Base-by-base conservation (phyloP, 306 rosid genomes). In the Pterocarpus santalinus region DNA sequence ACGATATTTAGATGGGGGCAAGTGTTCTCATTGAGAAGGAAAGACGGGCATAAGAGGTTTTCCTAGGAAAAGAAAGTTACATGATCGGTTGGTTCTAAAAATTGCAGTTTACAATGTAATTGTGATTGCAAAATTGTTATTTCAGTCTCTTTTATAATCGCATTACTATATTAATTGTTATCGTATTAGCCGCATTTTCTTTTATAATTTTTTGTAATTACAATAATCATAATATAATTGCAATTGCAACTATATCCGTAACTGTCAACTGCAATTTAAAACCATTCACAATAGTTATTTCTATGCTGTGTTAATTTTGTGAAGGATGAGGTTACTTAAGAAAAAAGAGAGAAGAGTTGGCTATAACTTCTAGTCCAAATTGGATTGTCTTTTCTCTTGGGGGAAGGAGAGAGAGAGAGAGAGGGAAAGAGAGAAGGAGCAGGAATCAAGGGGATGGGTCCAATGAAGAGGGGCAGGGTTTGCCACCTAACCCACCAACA, bases 401-500 rank as follows among this genome's bases (percentile, higher is more conserved):
- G 60, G 0, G 28, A 28, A 30, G 71, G 83, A 52, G 15, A 7
- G 85, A 60, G 62, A 32, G 4, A 11, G 15, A 7, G 85, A 60
- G 55, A 32, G 22, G 66, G 61, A 72, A 62, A 66, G 84, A 49
- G 85, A 73, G 87, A 81, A 76, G 72, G 86, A 82, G 86, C 80
- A 87, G 97, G 96, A 95, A 93, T 93, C 96, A 85, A 69, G 68
- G 86, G 92, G 87, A 92, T 88, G 97, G 98, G 99, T 87, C 99
- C 98, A 89, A 85, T 77, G 88, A 73, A 81, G 89, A 88, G 92
- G 92, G 97, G 90, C 98, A 96, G 99, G 90, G 97, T 77, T 88
- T 92, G 99, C 86, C 90, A 88, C 98, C 98, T 87, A 90, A 96
- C 94, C 99, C 91, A 92, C 98, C 97, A 94, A 92, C 99, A 96